phyloP scores from a whole-genome alignment of 2,329 filamentous ascomycete species.

The Aspergillus piperis region DNA sequence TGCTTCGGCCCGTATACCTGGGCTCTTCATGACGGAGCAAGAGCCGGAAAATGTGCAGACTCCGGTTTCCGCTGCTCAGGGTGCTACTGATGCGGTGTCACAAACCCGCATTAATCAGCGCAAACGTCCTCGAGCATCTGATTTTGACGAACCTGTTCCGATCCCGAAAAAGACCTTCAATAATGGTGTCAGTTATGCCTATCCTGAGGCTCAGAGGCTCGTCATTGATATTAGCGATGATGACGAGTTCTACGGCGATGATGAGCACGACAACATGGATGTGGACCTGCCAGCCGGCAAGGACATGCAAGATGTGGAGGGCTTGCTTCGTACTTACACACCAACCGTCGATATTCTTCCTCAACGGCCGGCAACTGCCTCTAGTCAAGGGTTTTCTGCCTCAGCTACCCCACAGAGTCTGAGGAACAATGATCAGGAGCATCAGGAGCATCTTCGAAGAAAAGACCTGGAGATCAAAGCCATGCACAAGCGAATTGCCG shows the following conservation, averaged over 20 bases:
- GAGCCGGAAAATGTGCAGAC: constrained; percentile 10
- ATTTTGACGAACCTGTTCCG: constrained; percentile 62
- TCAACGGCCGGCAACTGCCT: constrained; percentile 43
- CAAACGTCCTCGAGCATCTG: constrained; percentile 68
- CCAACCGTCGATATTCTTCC: constrained; percentile 46
- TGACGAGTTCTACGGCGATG: constrained; percentile 54
- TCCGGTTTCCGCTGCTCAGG: constrained; percentile 13
- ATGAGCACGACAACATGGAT: constrained; percentile 33
- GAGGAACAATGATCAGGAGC: constrained; percentile 42
- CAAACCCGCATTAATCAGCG: constrained; percentile 31
- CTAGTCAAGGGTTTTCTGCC: constrained; percentile 43
- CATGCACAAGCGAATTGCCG: constrained; percentile 53
- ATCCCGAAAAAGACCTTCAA: constrained; percentile 63
- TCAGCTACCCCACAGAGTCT: constrained; percentile 40
- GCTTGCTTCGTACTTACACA: constrained; percentile 46
- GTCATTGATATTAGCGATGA: constrained; percentile 86
- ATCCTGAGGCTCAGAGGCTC: constrained; percentile 59
- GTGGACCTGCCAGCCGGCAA: constrained; percentile 35
- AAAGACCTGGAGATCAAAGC: constrained; percentile 53
- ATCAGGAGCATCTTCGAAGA: constrained; percentile 47
- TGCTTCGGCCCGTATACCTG: constrained; percentile 50
- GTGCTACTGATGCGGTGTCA: constrained; percentile 23
- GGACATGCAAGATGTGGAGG: constrained; percentile 20
- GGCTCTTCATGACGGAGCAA: constrained; percentile 51
- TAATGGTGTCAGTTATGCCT: constrained; percentile 45